Percentiles rank a stretch among this genome's conserved stretches.
Evolutionary conservation across 768 basidiomycete species (phyloP).

Genomic region (Pleurotus eryngii): DNA sequence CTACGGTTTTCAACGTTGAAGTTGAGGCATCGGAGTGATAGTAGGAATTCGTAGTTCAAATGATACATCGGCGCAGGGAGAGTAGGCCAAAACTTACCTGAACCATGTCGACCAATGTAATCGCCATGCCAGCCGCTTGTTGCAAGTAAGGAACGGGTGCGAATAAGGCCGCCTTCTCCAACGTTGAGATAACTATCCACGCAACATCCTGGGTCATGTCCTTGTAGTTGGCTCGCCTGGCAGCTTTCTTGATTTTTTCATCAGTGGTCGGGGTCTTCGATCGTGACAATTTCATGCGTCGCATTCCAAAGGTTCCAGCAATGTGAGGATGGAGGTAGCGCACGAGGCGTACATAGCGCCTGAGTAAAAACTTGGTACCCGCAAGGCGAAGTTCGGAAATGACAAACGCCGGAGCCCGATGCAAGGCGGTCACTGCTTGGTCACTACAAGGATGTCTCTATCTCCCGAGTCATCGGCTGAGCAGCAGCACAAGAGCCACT

Average conservation of each 20-base stretch:
- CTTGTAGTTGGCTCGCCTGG: too few relatives aligned
- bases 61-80: too few relatives aligned
- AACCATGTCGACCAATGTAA: conserved; percentile 15
- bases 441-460: too few relatives aligned
- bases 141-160: conserved; percentile 20
- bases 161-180: conserved; percentile 15
- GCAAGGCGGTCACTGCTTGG: not conserved
- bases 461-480: too few relatives aligned
- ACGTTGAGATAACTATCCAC: conserved; percentile 16
- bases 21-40: too few relatives aligned
- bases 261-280: too few relatives aligned
- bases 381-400: not conserved
- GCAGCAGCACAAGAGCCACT: too few relatives aligned
- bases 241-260: too few relatives aligned
- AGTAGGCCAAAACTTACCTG: conserved; percentile 10
- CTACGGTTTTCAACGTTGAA: too few relatives aligned
- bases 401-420: conserved; percentile 9
- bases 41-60: too few relatives aligned
- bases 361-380: conserved; percentile 16
- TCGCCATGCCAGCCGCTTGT: conserved; percentile 16
- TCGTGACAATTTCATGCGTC: too few relatives aligned
- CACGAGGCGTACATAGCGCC: conserved; percentile 13
- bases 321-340: conserved; percentile 21
- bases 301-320: conserved; percentile 16
- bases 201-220: conserved; percentile 14